Percentiles rank a stretch among this genome's conserved stretches.
These are phyloP conservation scores for Cutaneotrichosporon mucoides DNA, from an alignment of 1,284 basidiomycete genomes.

Conservation along the genomic window DNA sequence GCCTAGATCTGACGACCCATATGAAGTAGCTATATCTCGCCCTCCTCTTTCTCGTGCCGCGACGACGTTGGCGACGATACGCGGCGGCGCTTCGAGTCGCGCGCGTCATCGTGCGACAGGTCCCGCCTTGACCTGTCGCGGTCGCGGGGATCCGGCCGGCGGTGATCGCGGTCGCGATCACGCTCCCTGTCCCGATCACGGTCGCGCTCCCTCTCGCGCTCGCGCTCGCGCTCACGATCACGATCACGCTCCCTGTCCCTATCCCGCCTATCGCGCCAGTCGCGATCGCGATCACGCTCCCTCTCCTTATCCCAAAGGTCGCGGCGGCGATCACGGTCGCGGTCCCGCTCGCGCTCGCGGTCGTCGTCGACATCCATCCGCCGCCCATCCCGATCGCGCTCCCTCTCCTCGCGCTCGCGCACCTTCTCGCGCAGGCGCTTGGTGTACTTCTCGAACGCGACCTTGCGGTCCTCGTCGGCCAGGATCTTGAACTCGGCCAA, in stretches of 20 bases:
- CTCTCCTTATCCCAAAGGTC: slow-evolving; percentile 21
- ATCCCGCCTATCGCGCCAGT: slow-evolving; percentile 29
- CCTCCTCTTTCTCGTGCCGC: slow-evolving; percentile 15
- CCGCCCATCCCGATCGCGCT: slow-evolving; percentile 19
- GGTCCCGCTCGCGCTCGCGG: slow-evolving; percentile 42
- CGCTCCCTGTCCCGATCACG: slow-evolving; percentile 12
- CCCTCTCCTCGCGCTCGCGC: slow-evolving; percentile 54
- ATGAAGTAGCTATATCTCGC: slow-evolving; percentile 12
- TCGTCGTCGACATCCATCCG: slow-evolving; percentile 15
- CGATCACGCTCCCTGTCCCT: slow-evolving; percentile 16
- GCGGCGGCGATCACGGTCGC: slow-evolving; percentile 44
- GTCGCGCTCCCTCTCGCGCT: background rate
- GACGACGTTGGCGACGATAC: slow-evolving; percentile 7
- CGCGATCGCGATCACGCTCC: slow-evolving; percentile 37
- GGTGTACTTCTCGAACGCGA: slow-evolving; percentile 78
- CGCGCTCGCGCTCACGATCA: slow-evolving; percentile 19
- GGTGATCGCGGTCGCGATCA: slow-evolving; percentile 10
- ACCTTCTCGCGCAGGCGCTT: slow-evolving; percentile 81
- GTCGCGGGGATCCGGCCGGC: slow-evolving; percentile 21
- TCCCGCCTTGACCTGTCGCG: slow-evolving; percentile 13
- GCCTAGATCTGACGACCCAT: background rate
- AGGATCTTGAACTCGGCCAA: slow-evolving; percentile 78
- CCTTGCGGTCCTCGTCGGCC: slow-evolving; percentile 65
- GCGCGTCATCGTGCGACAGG: slow-evolving; percentile 15
- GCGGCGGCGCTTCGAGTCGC: slow-evolving; percentile 22